Evolutionary conservation across 139 green algal species (phyloP).

Genomic region (Closterium sp.): DNA sequence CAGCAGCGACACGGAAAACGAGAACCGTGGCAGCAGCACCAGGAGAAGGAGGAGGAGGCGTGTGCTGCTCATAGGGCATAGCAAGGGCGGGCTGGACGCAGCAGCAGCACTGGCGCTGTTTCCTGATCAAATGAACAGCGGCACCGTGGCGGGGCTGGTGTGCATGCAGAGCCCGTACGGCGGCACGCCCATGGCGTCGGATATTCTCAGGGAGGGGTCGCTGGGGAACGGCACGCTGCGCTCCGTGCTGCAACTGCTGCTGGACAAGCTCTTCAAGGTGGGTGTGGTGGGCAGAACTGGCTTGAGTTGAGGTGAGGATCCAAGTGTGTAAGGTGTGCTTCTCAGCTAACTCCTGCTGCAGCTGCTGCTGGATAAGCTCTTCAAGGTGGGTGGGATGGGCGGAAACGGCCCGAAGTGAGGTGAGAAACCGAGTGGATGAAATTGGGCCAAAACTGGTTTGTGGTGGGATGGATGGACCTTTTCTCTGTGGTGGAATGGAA

Average conservation of each 20-base stretch:
- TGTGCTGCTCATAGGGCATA: conserved; percentile 52
- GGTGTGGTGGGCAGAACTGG: too few species aligned
- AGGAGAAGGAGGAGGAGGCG: background rate
- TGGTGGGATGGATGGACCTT: too few species aligned
- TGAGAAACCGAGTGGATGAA: too few species aligned
- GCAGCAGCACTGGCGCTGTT: conserved; percentile 46
- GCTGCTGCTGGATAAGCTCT: background rate
- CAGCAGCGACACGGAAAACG: too few species aligned
- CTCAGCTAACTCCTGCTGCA: too few species aligned
- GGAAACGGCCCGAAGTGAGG: too few species aligned
- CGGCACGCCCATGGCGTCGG: conserved; percentile 38
- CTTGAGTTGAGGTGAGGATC: too few species aligned
- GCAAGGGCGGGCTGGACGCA: conserved; percentile 49
- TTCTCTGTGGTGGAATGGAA: too few species aligned
- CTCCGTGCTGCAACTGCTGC: conserved; percentile 6
- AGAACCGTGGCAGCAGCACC: too few species aligned
- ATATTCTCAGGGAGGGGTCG: conserved; percentile 32
- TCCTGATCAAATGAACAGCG: background rate
- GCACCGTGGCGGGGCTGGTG: conserved; percentile 39
- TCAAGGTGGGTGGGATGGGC: background rate
- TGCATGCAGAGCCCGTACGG: conserved; percentile 50
- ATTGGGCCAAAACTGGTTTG: too few species aligned
- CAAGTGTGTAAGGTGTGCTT: too few species aligned
- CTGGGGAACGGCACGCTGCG: conserved; percentile 9
- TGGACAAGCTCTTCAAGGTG: background rate